A percentile compares a stretch with the other conserved stretches of the same genome.
phyloP scores from a whole-genome alignment of 805 yeast species.

The Saccharomycopsis oosterbeekiorum region DNA sequence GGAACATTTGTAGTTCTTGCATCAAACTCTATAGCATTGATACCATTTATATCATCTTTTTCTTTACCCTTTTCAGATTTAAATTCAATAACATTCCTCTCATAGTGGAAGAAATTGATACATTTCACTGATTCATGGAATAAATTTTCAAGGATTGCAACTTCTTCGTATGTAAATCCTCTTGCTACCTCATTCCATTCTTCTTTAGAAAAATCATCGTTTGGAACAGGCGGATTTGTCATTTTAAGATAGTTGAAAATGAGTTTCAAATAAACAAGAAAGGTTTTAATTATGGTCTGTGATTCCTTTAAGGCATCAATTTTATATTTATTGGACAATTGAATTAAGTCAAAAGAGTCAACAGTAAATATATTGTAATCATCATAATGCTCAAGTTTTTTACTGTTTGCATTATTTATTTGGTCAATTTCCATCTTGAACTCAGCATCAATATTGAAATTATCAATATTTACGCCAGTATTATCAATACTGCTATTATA shows the following conservation, averaged over 20 bases:
- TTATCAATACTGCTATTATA: background rate
- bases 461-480: background rate
- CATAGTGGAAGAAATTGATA: constrained; percentile 58
- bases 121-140: constrained; percentile 82
- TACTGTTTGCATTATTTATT: background rate
- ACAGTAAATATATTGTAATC: constrained; percentile 88
- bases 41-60: constrained; percentile 16
- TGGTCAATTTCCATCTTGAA: background rate
- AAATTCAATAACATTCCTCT: constrained; percentile 22
- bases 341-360: constrained; percentile 92
- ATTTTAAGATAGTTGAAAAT: constrained; percentile 81
- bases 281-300: constrained; percentile 72
- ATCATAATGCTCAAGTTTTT: background rate
- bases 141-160: constrained; percentile 60
- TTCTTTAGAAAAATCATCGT: constrained; percentile 39
- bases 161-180: constrained; percentile 73
- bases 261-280: constrained; percentile 83
- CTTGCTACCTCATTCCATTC: constrained; percentile 84
- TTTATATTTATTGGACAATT: constrained; percentile 51
- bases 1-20: constrained; percentile 79
- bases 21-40: constrained; percentile 36
- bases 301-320: constrained; percentile 78
- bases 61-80: background rate
- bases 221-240: constrained; percentile 76
- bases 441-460: background rate